Evolutionary conservation across 768 basidiomycete genomes (phyloP), one percentile per base, ranked within the genome.

Genomic region (Termitomyces sp.): DNA sequence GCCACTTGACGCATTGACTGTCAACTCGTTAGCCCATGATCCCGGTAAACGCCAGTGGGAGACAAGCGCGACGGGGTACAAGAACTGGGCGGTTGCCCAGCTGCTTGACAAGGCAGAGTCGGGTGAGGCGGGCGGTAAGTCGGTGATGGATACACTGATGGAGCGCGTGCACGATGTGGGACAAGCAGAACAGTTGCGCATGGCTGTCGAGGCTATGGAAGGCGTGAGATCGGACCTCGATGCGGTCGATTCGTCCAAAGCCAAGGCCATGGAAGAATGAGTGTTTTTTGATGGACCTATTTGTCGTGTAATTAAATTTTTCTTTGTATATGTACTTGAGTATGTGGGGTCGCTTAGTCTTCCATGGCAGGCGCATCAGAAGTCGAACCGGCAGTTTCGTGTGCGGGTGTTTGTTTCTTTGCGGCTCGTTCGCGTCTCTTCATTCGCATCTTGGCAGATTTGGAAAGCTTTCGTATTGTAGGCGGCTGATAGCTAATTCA

Each of bases 11-110:
- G 60, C 71, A 5, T 63, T 67, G 3, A 71, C 75, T 3, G 63
- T 78, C 8, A 67, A 75, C 26, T 66, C 73, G 10, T 68, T 75
- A 23, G 64, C 74, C 35, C 69, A 76, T 26, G 81, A 84, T 56
- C 81, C 84, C 0, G 84, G 87, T 0, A 89, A 89, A 67, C 80
- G 84, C 41, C 79, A 79, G 10, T 94, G 91, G 91, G 89, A 93
- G 71, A 80, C 82, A 38, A 84, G 80, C 67, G 80, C 81, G 66
- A 77, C 79, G 1, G 91, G 89, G 5, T 94, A 94, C 67, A 66
- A 86, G 5, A 83, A 84, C 57, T 94, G 92, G 92, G 90, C 87
- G 0, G 73, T 84, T 1, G 73, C 73, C 19, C 81, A 83, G 66
- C 67, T 88, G 8, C 60, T 88, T 44, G 62, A 62, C 51, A 67